Conservation (phyloP, 495 filamentous ascomycete genomes). For the Lasiosphaeria miniovina region DNA sequence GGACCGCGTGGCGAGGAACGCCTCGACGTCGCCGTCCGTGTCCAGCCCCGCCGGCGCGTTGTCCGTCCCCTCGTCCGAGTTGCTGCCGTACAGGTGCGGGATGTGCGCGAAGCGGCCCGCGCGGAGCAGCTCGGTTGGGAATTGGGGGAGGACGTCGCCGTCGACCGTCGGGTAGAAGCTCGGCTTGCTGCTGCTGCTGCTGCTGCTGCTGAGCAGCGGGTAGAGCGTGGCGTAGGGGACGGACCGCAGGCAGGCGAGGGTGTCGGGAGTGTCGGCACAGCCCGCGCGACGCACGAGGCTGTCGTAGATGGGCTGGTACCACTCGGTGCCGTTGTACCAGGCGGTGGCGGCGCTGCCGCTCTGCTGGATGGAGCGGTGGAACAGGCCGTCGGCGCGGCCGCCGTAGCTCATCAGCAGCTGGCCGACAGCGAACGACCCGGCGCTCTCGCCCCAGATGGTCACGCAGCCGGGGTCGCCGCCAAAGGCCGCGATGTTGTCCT, state of each 20-base stretch:
- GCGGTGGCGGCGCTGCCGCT: conserved; percentile 36
- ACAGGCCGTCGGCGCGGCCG: conserved; percentile 47
- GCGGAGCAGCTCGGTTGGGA: conserved; percentile 26
- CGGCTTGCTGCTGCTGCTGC: conserved; percentile 12
- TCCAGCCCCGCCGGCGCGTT: conserved; percentile 46
- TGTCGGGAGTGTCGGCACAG: conserved; percentile 36
- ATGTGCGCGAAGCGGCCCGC: conserved; percentile 51
- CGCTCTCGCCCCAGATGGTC: conserved; percentile 39
- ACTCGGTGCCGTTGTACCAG: conserved; percentile 34
- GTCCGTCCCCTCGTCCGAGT: conserved; percentile 61
- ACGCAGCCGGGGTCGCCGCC: conserved; percentile 50
- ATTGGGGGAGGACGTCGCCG: conserved; percentile 46
- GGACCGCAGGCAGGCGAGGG: conserved; percentile 43
- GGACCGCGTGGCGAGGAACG: conserved; percentile 25
- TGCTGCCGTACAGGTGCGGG: conserved; percentile 58
- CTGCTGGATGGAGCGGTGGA: conserved; percentile 53
- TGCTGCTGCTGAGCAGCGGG: conserved; percentile 22
- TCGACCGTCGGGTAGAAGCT: conserved; percentile 49
- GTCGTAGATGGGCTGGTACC: conserved; percentile 42
- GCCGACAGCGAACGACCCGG: conserved; percentile 35
- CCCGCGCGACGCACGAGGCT: conserved; percentile 37
- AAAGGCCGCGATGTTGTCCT: conserved; percentile 56
- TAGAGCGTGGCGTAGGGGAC: conserved; percentile 30
- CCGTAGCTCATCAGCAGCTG: conserved; percentile 35
- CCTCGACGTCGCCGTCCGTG: conserved; percentile 40